These are phyloP conservation scores for Irpex sp. DNA, from an alignment of 1,284 basidiomycete genomes.

Conservation along the genomic window DNA sequence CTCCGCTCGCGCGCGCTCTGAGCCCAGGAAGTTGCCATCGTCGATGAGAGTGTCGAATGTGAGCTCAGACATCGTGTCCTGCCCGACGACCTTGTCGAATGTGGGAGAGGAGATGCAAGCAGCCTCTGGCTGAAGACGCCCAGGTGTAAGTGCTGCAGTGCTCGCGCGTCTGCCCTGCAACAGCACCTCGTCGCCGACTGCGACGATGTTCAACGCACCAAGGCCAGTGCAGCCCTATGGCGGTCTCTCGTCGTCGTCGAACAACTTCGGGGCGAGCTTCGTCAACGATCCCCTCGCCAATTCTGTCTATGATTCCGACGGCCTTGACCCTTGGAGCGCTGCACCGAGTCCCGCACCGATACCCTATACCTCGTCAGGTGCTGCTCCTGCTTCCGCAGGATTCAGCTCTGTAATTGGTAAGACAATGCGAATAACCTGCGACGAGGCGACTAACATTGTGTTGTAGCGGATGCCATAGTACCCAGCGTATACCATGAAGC, in stretches of 20 bases:
- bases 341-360: slow-evolving; percentile 70
- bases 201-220: slow-evolving; percentile 74
- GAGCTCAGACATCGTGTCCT: slow-evolving; percentile 55
- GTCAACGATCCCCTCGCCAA: slow-evolving; percentile 73
- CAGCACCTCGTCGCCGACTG: slow-evolving; percentile 1
- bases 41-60: slow-evolving; percentile 71
- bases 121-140: background rate
- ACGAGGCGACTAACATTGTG: slow-evolving; percentile 3
- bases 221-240: slow-evolving; percentile 65
- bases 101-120: background rate
- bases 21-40: slow-evolving; percentile 69
- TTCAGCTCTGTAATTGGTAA: slow-evolving; percentile 72
- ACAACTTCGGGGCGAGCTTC: slow-evolving; percentile 65
- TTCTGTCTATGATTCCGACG: slow-evolving; percentile 69
- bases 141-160: background rate
- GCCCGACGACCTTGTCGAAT: background rate
- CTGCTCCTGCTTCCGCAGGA: slow-evolving; percentile 45
- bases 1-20: slow-evolving; percentile 69
- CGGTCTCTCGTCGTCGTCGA: slow-evolving; percentile 41
- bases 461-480: slow-evolving; percentile 70
- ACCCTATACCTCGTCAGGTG: slow-evolving; percentile 29
- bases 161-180: background rate
- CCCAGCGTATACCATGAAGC: slow-evolving; percentile 75
- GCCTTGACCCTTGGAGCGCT: slow-evolving; percentile 86
- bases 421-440: slow-evolving; percentile 5